Conservation (phyloP, 768 basidiomycete genomes). For the Kwoniella europaea region DNA sequence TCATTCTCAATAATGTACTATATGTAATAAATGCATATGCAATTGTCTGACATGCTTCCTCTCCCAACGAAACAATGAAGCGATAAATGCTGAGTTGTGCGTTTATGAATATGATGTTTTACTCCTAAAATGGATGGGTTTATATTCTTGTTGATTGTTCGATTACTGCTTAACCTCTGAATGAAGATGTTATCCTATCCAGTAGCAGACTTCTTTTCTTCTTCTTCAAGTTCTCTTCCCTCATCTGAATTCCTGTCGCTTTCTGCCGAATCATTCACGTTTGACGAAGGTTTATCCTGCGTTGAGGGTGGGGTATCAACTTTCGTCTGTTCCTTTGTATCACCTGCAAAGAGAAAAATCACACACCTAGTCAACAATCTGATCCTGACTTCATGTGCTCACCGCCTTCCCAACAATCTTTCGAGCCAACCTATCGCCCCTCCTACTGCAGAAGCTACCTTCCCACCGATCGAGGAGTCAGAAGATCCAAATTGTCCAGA, state of each 20-base stretch:
- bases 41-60: background rate
- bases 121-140: too few relatives aligned
- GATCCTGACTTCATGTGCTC: conserved; percentile 2
- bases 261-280: conserved; percentile 5
- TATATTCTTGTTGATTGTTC: background rate
- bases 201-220: conserved; percentile 44
- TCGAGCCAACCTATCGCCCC: conserved; percentile 44
- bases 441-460: conserved; percentile 39
- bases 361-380: conserved; percentile 25
- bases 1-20: background rate
- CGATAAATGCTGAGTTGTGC: conserved; percentile 23
- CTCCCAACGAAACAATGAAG: background rate
- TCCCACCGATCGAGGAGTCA: conserved; percentile 9
- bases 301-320: background rate
- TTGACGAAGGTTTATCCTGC: background rate
- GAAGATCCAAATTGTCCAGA: background rate
- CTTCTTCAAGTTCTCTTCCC: conserved; percentile 10
- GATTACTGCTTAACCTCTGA: background rate
- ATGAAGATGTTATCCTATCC: conserved; percentile 17
- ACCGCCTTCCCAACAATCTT: conserved; percentile 34
- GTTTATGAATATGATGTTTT: conserved; percentile 1
- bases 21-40: conserved; percentile 7
- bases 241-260: background rate
- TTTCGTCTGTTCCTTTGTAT: conserved; percentile 3
- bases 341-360: conserved; percentile 9